phyloP scores from a whole-genome alignment of 2,329 filamentous ascomycete species.

The Chrysoporthe cubensis region DNA sequence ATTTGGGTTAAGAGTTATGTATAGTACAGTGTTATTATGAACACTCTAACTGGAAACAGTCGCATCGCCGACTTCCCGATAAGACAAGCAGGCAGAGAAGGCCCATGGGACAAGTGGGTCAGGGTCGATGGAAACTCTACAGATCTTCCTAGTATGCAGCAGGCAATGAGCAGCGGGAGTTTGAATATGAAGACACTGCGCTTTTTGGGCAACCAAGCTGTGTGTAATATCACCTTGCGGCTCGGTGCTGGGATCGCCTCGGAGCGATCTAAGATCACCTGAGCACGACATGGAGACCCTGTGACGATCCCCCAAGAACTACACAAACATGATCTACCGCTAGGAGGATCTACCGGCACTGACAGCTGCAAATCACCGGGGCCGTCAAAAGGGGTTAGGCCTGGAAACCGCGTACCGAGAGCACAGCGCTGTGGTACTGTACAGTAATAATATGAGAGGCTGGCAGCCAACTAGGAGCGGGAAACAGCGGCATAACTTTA shows the following conservation, averaged over 20 bases:
- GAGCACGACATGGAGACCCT: constrained; percentile 4
- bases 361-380: constrained; percentile 3
- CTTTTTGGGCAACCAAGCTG: not conserved
- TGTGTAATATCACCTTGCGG: not conserved
- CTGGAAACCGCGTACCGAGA: not conserved
- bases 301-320: constrained; percentile 3
- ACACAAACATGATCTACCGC: constrained; percentile 4
- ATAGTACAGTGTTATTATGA: constrained; percentile 4
- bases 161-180: not conserved
- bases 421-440: not conserved
- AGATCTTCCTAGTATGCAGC: no score
- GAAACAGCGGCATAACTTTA: constrained; percentile 1
- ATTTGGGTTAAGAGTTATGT: not conserved
- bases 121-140: not conserved
- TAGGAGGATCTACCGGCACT: constrained; percentile 7
- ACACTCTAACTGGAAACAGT: not conserved
- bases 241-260: not conserved
- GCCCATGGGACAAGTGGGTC: not conserved
- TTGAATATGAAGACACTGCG: not conserved
- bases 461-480: not conserved
- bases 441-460: not conserved
- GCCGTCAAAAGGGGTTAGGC: not conserved
- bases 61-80: constrained; percentile 11
- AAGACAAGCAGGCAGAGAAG: not conserved
- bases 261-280: constrained; percentile 7